Evolutionary conservation across 2,329 filamentous ascomycete genomes (phyloP).

Genomic region (Alternaria solani): DNA sequence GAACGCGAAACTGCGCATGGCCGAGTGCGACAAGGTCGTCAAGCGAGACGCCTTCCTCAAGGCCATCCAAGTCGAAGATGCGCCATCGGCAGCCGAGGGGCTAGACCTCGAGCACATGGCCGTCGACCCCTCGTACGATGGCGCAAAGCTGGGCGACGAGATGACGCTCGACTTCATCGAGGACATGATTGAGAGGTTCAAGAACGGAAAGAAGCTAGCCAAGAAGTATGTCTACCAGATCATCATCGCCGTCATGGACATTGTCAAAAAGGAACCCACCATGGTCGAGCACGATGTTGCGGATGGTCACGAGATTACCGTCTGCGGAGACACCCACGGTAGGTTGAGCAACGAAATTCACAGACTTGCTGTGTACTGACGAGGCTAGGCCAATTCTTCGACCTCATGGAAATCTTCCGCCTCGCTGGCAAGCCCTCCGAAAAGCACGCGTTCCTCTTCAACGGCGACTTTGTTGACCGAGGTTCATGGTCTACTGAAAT

Average conservation of each 20-base stretch:
- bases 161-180: slow-evolving; percentile 98
- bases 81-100: slow-evolving; percentile 89
- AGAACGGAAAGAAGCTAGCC: slow-evolving; percentile 89
- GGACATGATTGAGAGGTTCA: slow-evolving; percentile 94
- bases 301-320: slow-evolving; percentile 80
- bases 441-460: slow-evolving; percentile 94
- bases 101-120: slow-evolving; percentile 86
- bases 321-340: slow-evolving; percentile 98
- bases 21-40: slow-evolving; percentile 94
- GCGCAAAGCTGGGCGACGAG: slow-evolving; percentile 74
- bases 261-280: slow-evolving; percentile 90
- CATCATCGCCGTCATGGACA: slow-evolving; percentile 84
- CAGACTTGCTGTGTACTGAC: slow-evolving; percentile 21
- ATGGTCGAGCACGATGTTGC: slow-evolving; percentile 94
- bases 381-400: slow-evolving; percentile 90
- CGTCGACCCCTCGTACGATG: slow-evolving; percentile 86
- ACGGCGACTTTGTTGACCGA: slow-evolving; percentile 97
- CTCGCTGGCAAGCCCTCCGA: slow-evolving; percentile 85
- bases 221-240: slow-evolving; percentile 99
- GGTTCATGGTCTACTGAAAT: slow-evolving; percentile 99
- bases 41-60: slow-evolving; percentile 91
- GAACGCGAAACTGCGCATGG: slow-evolving; percentile 87
- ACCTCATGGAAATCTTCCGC: slow-evolving; percentile 94
- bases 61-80: slow-evolving; percentile 91
- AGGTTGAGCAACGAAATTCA: slow-evolving; percentile 39